Percentiles rank a stretch among this genome's conserved stretches.
Evolutionary conservation across 2,329 filamentous ascomycete species (phyloP).

Genomic region (Phaeosphaeria sp.): DNA sequence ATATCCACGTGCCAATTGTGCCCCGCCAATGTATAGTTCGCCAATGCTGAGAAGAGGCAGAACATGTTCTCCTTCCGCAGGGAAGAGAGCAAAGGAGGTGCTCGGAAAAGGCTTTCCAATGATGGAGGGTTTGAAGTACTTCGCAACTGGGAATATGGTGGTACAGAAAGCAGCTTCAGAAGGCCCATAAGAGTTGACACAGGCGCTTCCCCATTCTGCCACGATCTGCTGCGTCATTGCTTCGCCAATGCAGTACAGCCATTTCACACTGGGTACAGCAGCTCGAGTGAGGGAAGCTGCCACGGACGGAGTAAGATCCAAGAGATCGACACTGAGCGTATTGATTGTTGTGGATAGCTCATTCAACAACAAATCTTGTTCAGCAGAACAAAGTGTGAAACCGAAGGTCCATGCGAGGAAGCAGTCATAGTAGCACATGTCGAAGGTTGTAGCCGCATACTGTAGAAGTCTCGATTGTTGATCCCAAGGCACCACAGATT

Average conservation of each 20-base stretch:
- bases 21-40: constrained; percentile 56
- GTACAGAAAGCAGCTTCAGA: constrained; percentile 54
- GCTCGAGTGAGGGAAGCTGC: constrained; percentile 42
- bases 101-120: constrained; percentile 52
- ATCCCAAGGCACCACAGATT: constrained; percentile 48
- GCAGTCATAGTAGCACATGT: constrained; percentile 58
- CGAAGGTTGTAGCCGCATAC: constrained; percentile 53
- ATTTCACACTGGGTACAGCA: constrained; percentile 47
- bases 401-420: constrained; percentile 54
- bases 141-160: constrained; percentile 47
- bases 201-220: constrained; percentile 47
- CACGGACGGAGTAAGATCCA: constrained; percentile 54
- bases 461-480: constrained; percentile 48
- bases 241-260: constrained; percentile 55
- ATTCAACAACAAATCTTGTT: constrained; percentile 47
- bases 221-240: constrained; percentile 49
- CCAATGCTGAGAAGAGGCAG: constrained; percentile 51
- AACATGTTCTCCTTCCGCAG: constrained; percentile 33
- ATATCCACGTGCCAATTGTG: constrained; percentile 55
- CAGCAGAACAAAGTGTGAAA: constrained; percentile 51
- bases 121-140: constrained; percentile 42
- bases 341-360: constrained; percentile 46
- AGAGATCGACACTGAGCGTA: constrained; percentile 42
- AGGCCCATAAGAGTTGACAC: constrained; percentile 55
- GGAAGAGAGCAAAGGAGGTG: constrained; percentile 49